These are phyloP conservation scores for Daldinia vernicosa DNA, from an alignment of 495 filamentous ascomycete genomes.

Conservation along the genomic window DNA sequence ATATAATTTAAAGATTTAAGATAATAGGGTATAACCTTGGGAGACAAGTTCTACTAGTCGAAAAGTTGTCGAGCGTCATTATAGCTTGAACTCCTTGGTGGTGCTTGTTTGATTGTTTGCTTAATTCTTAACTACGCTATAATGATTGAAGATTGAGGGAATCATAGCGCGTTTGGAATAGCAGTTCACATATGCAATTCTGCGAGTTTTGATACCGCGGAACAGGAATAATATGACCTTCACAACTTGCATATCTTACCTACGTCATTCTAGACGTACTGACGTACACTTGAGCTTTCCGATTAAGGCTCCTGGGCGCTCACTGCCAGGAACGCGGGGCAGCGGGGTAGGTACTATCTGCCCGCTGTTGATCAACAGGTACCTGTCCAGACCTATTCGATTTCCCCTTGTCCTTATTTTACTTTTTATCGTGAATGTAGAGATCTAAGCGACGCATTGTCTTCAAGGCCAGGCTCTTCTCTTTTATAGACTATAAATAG, in stretches of 20 bases:
- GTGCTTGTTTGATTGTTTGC: no score
- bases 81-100: no score
- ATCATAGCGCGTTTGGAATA: not conserved
- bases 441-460: not conserved
- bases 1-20: no score
- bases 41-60: no score
- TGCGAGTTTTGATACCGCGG: no score
- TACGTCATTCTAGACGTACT: constrained; percentile 14
- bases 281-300: constrained; percentile 14
- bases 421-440: not conserved
- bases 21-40: no score
- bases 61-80: no score
- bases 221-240: constrained; percentile 1
- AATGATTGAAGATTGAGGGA: no score
- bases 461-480: not conserved
- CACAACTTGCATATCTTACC: constrained; percentile 5
- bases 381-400: constrained; percentile 33
- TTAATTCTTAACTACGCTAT: no score
- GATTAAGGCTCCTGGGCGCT: constrained; percentile 30
- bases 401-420: not conserved
- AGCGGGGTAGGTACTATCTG: constrained; percentile 36
- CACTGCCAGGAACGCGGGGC: constrained; percentile 28
- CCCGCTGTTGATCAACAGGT: constrained; percentile 30
- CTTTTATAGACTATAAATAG: no score
- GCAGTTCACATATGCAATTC: not conserved